phyloP scores from a whole-genome alignment of 306 rosid genomes.

The Sindora glabra region DNA sequence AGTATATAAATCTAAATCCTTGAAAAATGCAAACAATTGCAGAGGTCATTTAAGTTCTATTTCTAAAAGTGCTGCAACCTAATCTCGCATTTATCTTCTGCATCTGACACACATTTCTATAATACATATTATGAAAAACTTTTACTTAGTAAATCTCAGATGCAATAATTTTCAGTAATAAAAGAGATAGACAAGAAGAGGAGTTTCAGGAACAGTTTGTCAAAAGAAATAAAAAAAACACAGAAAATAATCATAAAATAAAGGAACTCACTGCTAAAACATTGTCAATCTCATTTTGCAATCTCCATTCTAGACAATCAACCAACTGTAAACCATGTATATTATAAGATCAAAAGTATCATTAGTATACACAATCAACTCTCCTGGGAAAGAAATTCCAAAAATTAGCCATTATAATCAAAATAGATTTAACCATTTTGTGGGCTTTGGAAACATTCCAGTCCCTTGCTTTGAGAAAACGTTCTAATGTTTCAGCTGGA shows the following conservation, averaged over 20 bases:
- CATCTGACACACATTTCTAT: not conserved
- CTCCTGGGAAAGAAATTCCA: not conserved
- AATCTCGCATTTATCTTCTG: too few relatives aligned
- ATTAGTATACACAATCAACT: not conserved
- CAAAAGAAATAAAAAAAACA: not conserved
- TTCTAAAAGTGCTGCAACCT: too few relatives aligned
- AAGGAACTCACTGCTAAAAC: slow-evolving; percentile 66
- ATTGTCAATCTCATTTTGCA: slow-evolving; percentile 71
- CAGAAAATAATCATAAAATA: not conserved
- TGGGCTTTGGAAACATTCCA: slow-evolving; percentile 78
- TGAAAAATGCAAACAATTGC: not conserved
- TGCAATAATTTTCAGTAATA: not conserved
- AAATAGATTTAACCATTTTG: slow-evolving; percentile 61
- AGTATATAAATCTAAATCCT: not conserved
- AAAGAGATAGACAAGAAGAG: not conserved
- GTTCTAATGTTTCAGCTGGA: slow-evolving; percentile 48
- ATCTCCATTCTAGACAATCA: slow-evolving; percentile 86
- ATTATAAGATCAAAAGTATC: slow-evolving; percentile 11
- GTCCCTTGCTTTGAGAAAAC: slow-evolving; percentile 94
- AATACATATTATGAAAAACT: not conserved
- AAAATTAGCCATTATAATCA: not conserved
- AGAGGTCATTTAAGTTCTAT: not conserved
- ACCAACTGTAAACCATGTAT: slow-evolving; percentile 47
- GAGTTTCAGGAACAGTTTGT: slow-evolving; percentile 6
- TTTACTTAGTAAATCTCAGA: not conserved